Percentiles rank a stretch among this genome's conserved stretches.
Conservation (phyloP, 495 filamentous ascomycete genomes). For the Hypoxylon lenormandii region DNA sequence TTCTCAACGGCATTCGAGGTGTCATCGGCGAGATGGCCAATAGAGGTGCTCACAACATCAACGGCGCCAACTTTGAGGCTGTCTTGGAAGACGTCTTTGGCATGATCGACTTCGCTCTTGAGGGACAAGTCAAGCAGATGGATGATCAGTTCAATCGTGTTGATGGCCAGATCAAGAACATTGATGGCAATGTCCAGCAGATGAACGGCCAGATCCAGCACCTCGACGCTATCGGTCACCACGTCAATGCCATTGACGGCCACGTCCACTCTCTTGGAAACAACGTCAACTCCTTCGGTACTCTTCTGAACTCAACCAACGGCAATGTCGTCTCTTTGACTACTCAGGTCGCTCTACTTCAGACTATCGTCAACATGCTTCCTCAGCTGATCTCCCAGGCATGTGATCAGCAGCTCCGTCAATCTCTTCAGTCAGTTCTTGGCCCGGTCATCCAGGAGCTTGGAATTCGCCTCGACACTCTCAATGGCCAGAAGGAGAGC, state of each 20-base stretch:
- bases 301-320: conserved; percentile 48
- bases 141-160: conserved; percentile 31
- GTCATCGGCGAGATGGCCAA: conserved; percentile 31
- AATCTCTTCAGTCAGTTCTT: not conserved
- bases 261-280: conserved; percentile 48
- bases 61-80: conserved; percentile 26
- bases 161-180: conserved; percentile 18
- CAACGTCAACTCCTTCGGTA: conserved; percentile 44
- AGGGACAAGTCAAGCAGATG: conserved; percentile 6
- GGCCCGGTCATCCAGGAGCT: conserved; percentile 13
- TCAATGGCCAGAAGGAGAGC: too few relatives aligned
- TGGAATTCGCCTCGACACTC: conserved; percentile 8
- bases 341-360: conserved; percentile 36
- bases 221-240: conserved; percentile 43
- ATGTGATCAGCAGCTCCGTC: conserved; percentile 11
- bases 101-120: conserved; percentile 36
- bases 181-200: not conserved
- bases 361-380: conserved; percentile 46
- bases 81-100: conserved; percentile 43
- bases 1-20: conserved; percentile 38
- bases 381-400: conserved; percentile 36
- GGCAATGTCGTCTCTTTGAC: conserved; percentile 40
- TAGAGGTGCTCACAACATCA: conserved; percentile 14
- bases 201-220: conserved; percentile 36
- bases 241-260: conserved; percentile 46